Base-by-base conservation (phyloP, 2,329 filamentous ascomycete genomes). In the Zymoseptoria passerinii region DNA sequence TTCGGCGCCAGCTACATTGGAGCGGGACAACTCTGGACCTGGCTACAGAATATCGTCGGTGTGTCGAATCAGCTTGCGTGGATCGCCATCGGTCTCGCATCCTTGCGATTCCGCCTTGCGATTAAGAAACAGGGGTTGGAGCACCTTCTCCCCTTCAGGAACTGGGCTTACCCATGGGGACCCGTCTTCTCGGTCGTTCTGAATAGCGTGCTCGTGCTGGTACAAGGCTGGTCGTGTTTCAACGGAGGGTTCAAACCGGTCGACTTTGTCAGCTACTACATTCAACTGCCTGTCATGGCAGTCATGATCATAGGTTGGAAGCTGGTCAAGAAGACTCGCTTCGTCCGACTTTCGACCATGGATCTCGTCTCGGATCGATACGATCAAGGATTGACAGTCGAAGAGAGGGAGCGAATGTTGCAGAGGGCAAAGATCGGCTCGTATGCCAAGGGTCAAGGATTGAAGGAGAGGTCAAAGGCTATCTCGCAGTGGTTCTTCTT, bases 51-150 rank as follows among this genome's bases (percentile, higher is more conserved):
- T 58, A 80, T 87, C 51, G 83, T 87, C 57, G 84, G 84, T 9
- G 84, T 87, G 0, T 86, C 83, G 0, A 87, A 86, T 68, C 84
- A 87, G 71, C 73, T 87, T 4, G 82, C 82, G 53, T 87, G 85
- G 84, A 80, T 83, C 63, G 78, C 81, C 57, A 88, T 87, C 59
- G 80, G 83, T 6, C 75, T 87, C 56, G 80, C 84, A 0, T 86
- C 83, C 0, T 72, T 87, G n/a, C 82, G 85, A 27, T 87, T 87
- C 75, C 82, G 85, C 27, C 72, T 76, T 3, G 85, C 76, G 3
- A 72, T 87, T 56, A 75, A 76, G 52, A 68, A 72, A 1, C 85
- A 87, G 63, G 80, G 80, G n/a, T 80, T 84, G 53, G 81, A 83
- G 7, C 81, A 85, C 59, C 75, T 81, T 0, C 75, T 87, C 0